These are phyloP conservation scores for Lavandula angustifolia DNA, from an alignment of 257 asterid species.

Conservation along the genomic window DNA sequence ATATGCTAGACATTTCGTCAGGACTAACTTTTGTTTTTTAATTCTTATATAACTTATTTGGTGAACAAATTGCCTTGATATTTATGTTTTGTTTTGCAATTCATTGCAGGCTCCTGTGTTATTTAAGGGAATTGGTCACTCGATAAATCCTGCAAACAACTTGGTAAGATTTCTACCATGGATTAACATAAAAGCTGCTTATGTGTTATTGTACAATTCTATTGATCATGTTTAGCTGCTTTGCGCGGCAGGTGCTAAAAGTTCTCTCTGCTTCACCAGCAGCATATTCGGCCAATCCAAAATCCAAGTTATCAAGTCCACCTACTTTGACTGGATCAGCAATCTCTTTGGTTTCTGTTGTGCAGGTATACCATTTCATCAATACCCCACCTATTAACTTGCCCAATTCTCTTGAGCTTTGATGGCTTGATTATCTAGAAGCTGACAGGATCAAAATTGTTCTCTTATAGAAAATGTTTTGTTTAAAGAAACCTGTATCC, in stretches of 20 bases:
- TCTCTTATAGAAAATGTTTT: neutral
- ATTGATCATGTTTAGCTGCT: neutral
- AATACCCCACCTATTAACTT: slow-evolving; percentile 7
- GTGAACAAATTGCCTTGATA: neutral
- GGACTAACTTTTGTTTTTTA: slow-evolving; percentile 3
- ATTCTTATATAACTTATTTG: neutral
- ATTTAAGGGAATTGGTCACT: slow-evolving; percentile 85
- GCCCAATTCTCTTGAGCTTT: neutral
- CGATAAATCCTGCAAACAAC: slow-evolving; percentile 68
- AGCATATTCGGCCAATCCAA: slow-evolving; percentile 83
- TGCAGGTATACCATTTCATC: slow-evolving; percentile 57
- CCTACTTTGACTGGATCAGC: slow-evolving; percentile 75
- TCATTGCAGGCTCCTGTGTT: slow-evolving; percentile 74
- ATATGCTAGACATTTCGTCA: neutral
- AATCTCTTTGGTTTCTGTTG: slow-evolving; percentile 76
- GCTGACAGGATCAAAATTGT: slow-evolving; percentile 16
- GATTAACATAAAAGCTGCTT: neutral
- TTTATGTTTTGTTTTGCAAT: slow-evolving; percentile 9
- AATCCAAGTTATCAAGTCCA: slow-evolving; percentile 63
- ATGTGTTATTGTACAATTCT: neutral
- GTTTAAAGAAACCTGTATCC: slow-evolving; percentile 5
- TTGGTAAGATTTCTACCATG: slow-evolving; percentile 51
- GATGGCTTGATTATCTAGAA: slow-evolving; percentile 15
- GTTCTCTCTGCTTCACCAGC: slow-evolving; percentile 84
- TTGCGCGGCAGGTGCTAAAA: slow-evolving; percentile 47